Base-by-base conservation (phyloP, 2,329 filamentous ascomycete species). In the Periconia sp. region DNA sequence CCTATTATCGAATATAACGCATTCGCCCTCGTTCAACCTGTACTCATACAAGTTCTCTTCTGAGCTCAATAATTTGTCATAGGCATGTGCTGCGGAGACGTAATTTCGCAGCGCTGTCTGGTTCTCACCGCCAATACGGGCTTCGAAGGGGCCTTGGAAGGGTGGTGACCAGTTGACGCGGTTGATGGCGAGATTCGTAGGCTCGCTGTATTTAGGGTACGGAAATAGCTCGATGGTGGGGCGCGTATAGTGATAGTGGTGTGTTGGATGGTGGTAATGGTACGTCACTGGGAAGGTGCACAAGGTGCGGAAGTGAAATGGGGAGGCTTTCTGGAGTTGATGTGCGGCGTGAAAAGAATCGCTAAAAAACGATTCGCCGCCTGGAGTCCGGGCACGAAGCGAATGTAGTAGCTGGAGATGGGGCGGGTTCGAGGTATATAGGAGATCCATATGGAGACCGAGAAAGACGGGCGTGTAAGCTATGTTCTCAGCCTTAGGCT, bases 1-100 rank as follows among this genome's bases (percentile, higher is more conserved):
- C 46, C 84, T 73, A 64, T 97, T 97, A 66, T 95, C 87, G 64
- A 99, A 97, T n/a, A 99, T 79, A 10, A 92, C 91, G 64, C 90
- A 95, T 61, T 96, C 88, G 3, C 92, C 94, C 4, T 88, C 84
- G 40, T 83, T 75, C 68, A 96, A 75, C 69, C 86, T 86, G 45
- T 86, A 77, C 73, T 92, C 79, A 61, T 86, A 87, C 39, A 90
- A 70, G 46, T 81, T 81, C 4, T 73, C 63, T 0, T 78, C 71
- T 1, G 75, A 63, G 52, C 89, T 84, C 17, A 94, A 70, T 0
- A 80, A 52, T 0, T 65, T 45, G 35, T 84, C 78, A 57, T 95
- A 90, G 2, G 66, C 61, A 23, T 71, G 63, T 1, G 81, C 77
- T 0, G 79, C 78, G 1, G 60, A 54, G 26, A 68, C 46, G 34